Conservation (phyloP, 2,329 filamentous ascomycete species). For the Microdochium trichocladiopsis region DNA sequence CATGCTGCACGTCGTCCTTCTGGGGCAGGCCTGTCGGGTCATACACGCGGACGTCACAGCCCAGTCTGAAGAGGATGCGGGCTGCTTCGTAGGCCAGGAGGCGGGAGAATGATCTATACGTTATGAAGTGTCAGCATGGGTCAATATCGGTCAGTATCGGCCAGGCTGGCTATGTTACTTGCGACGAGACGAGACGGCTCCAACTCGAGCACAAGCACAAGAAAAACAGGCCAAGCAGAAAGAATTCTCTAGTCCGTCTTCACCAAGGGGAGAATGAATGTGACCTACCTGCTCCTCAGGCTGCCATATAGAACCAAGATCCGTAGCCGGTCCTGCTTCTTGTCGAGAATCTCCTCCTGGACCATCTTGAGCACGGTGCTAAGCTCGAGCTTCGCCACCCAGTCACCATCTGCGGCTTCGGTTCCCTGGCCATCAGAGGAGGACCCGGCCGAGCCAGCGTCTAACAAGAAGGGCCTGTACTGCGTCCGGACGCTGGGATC, state of each 20-base stretch:
- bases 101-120: slow-evolving; percentile 56
- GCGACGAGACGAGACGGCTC: too few relatives aligned
- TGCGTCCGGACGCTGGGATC: too few relatives aligned
- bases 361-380: slow-evolving; percentile 43
- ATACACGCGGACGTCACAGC: slow-evolving; percentile 59
- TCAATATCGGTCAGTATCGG: too few relatives aligned
- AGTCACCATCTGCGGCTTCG: slow-evolving; percentile 36
- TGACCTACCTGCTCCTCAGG: slow-evolving; percentile 31
- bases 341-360: slow-evolving; percentile 30
- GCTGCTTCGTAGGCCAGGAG: slow-evolving; percentile 53
- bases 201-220: too few relatives aligned
- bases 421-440: too few relatives aligned
- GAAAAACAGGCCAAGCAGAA: too few relatives aligned
- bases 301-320: slow-evolving; percentile 57
- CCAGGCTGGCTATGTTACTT: too few relatives aligned
- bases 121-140: too few relatives aligned
- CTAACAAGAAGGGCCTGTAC: too few relatives aligned
- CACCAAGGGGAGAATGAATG: background rate
- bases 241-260: too few relatives aligned
- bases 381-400: slow-evolving; percentile 50
- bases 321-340: slow-evolving; percentile 30
- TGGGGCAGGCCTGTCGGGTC: slow-evolving; percentile 51
- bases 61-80: slow-evolving; percentile 55
- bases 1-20: slow-evolving; percentile 54
- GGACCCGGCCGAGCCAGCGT: too few relatives aligned